Evolutionary conservation across 306 rosid species (phyloP).

Genomic region (Vigna angularis): DNA sequence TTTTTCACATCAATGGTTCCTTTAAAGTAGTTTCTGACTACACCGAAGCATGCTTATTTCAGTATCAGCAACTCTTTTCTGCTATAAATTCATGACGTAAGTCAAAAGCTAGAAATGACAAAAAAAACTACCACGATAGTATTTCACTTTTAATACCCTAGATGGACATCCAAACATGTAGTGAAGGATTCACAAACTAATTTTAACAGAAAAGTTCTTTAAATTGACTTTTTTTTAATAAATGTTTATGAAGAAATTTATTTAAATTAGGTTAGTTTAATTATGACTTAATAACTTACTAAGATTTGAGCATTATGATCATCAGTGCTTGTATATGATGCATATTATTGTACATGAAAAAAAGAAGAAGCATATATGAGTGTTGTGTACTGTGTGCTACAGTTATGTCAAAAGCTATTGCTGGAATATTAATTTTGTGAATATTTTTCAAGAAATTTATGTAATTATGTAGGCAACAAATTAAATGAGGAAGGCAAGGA

Average conservation of each 20-base stretch:
- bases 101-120: not conserved
- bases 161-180: not conserved
- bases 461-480: not conserved
- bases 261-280: no score
- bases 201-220: not conserved
- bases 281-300: no score
- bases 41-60: not conserved
- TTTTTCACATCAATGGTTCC: not conserved
- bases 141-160: not conserved
- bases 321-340: no score
- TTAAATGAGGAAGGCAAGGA: conserved; percentile 12
- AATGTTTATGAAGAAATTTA: no score
- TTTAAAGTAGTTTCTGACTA: not conserved
- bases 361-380: no score
- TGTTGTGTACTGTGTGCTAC: not conserved
- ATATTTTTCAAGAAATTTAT: not conserved
- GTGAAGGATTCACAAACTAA: not conserved
- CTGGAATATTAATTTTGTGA: not conserved
- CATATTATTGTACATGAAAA: not conserved
- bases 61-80: not conserved
- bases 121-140: no score
- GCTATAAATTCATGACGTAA: not conserved
- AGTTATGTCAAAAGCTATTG: not conserved
- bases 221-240: not conserved
- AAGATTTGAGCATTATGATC: not conserved